Evolutionary conservation across 2,329 filamentous ascomycete species (phyloP), one percentile per base, ranked within the genome.

Genomic region (Beauveria sp.): DNA sequence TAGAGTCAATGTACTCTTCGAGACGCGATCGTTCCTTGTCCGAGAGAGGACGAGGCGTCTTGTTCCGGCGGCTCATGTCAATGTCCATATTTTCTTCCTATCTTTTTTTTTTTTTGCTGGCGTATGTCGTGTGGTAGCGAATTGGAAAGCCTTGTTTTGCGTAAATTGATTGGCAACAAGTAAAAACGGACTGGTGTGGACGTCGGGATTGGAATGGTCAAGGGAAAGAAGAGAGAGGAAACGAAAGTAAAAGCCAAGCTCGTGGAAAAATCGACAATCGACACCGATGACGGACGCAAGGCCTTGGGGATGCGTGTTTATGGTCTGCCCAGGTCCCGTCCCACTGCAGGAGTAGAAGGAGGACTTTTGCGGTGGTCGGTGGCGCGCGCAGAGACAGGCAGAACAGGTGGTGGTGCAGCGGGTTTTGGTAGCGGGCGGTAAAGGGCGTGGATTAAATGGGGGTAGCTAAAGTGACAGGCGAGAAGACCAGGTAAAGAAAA

Each of bases 1-100:
- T 99, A 37, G 86, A 85, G 70, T 97, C 92, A 67, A 94, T 85
- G 72, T 90, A 97, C 74, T 97, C 92, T 64, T 97, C 91, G 62
- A 99, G 81, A 63, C 88, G 86, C 66, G 88, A 85, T 66, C 89
- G 86, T 81, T 99, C 94, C 20, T 82, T 77, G 65, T 97, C 91
- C 37, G 87, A 85, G 61, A 99, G 79, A 64, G 88, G 84, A 64
- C 93, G 86, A 47, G 94, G 90, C 72, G 85, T 84, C 78, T 90
- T 89, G 79, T 97, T 97, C 73, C 93, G 90, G 73, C 93, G 87
- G 68, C 81, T 87, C 68, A 84, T 84, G 77, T 97, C 93, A 70
- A 96, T 92, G 64, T 78, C 75, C 74, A 78, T 74, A 14, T 37
- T 37, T 14, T 37, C 16, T 37, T 3, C 34, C 34, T 6, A 16